phyloP scores from a whole-genome alignment of 2,329 filamentous ascomycete genomes.

The Mycosphaerella sp. region DNA sequence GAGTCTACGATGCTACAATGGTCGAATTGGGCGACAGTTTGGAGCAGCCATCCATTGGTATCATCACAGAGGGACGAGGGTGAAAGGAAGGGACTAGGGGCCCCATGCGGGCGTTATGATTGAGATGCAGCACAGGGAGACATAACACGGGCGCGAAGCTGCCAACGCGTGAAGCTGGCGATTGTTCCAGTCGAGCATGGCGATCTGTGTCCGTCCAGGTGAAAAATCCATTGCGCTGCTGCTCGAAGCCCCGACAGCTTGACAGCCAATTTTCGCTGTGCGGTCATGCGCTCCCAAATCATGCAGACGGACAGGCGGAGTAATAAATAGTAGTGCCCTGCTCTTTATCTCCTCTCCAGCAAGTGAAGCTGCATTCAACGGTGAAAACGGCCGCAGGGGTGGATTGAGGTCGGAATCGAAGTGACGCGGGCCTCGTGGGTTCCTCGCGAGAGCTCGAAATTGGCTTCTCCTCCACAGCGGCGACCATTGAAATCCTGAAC shows the following conservation, averaged over 20 bases:
- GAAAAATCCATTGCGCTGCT: too few species aligned
- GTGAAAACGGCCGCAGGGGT: too few species aligned
- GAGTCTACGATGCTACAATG: constrained; percentile 74
- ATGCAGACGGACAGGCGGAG: neutral
- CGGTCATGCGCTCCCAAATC: too few species aligned
- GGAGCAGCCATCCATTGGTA: constrained; percentile 45
- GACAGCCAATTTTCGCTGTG: too few species aligned
- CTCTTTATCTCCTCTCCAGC: neutral
- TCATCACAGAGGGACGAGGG: constrained; percentile 39
- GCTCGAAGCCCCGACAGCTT: too few species aligned
- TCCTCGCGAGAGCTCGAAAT: neutral
- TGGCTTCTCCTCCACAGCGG: neutral
- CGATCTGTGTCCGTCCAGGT: too few species aligned
- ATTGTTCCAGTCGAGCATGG: too few species aligned
- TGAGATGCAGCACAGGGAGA: neutral
- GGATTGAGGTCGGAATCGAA: too few species aligned
- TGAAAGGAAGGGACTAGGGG: constrained; percentile 2
- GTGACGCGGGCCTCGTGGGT: neutral
- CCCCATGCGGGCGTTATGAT: neutral
- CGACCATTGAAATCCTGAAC: neutral
- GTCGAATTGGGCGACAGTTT: constrained; percentile 65
- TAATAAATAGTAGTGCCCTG: too few species aligned
- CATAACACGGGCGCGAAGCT: neutral
- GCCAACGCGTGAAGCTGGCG: too few species aligned
- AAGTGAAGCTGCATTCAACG: neutral